These are phyloP conservation scores for Alternaria sp. DNA, from an alignment of 2,329 filamentous ascomycete genomes.

Conservation along the genomic window DNA sequence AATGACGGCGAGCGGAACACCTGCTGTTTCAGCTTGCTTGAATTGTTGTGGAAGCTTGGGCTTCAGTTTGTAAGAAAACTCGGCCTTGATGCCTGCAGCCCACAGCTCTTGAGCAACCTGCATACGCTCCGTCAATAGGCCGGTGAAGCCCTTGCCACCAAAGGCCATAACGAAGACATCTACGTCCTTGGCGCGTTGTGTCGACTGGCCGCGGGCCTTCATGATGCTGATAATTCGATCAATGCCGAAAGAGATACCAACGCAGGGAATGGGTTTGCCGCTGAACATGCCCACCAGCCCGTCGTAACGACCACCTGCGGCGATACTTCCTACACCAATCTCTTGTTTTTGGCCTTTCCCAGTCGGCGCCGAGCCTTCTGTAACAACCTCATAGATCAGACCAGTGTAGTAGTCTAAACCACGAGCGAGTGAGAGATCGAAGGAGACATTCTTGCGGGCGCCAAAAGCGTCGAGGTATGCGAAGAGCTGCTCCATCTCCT, in stretches of 20 bases:
- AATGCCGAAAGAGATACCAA: slow-evolving; percentile 91
- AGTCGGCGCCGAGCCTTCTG: slow-evolving; percentile 73
- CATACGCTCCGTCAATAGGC: slow-evolving; percentile 85
- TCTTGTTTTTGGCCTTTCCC: slow-evolving; percentile 46
- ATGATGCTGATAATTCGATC: slow-evolving; percentile 95
- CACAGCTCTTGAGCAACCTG: slow-evolving; percentile 77
- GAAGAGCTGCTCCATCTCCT: slow-evolving; percentile 82
- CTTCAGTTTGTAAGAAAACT: slow-evolving; percentile 90
- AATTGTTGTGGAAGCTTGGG: slow-evolving; percentile 90
- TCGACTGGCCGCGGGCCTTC: slow-evolving; percentile 75
- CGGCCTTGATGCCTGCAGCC: slow-evolving; percentile 89
- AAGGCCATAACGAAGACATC: slow-evolving; percentile 97
- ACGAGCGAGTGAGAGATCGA: slow-evolving; percentile 88
- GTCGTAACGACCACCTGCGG: slow-evolving; percentile 90
- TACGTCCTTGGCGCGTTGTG: slow-evolving; percentile 73
- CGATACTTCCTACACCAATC: slow-evolving; percentile 85
- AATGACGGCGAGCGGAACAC: slow-evolving; percentile 86
- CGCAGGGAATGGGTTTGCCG: slow-evolving; percentile 88
- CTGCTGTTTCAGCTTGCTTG: slow-evolving; percentile 82
- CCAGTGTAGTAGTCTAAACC: slow-evolving; percentile 95
- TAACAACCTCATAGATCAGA: slow-evolving; percentile 89
- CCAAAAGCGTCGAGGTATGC: slow-evolving; percentile 82
- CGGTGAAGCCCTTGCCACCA: slow-evolving; percentile 83
- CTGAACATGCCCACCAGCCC: slow-evolving; percentile 94
- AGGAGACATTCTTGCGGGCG: slow-evolving; percentile 77